Conservation (phyloP, 805 yeast genomes). For the Ogataea nonfermentans region DNA sequence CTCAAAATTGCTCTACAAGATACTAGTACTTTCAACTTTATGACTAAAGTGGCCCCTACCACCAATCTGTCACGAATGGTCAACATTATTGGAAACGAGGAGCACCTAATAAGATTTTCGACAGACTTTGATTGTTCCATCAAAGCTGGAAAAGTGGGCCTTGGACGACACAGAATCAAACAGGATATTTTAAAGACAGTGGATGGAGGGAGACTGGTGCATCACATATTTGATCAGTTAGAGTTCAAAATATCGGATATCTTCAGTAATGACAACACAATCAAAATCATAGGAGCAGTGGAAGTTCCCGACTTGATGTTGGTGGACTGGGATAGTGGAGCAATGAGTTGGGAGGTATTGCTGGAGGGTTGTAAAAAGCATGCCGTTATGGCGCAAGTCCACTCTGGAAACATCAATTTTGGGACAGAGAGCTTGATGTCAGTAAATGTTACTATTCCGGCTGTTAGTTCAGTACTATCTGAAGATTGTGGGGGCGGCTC, state of each 20-base stretch:
- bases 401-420: neutral
- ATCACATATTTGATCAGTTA: neutral
- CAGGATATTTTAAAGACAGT: neutral
- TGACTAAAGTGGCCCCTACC: neutral
- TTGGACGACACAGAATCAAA: neutral
- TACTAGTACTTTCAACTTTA: neutral
- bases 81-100: neutral
- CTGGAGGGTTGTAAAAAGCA: neutral
- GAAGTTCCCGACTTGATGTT: neutral
- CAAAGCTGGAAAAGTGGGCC: neutral
- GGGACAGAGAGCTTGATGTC: constrained; percentile 1
- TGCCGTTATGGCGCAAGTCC: neutral
- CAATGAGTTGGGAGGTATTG: constrained; percentile 3
- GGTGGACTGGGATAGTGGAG: neutral
- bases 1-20: neutral
- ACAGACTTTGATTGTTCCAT: neutral
- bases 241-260: neutral
- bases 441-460: constrained; percentile 10
- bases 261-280: neutral
- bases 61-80: neutral
- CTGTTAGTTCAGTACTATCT: constrained; percentile 7
- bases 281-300: neutral
- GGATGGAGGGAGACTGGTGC: neutral
- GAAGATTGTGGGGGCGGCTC: constrained; percentile 12
- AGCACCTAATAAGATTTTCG: neutral